These are phyloP conservation scores for Rehmannia glutinosa DNA, from an alignment of 257 asterid genomes.

Conservation along the genomic window DNA sequence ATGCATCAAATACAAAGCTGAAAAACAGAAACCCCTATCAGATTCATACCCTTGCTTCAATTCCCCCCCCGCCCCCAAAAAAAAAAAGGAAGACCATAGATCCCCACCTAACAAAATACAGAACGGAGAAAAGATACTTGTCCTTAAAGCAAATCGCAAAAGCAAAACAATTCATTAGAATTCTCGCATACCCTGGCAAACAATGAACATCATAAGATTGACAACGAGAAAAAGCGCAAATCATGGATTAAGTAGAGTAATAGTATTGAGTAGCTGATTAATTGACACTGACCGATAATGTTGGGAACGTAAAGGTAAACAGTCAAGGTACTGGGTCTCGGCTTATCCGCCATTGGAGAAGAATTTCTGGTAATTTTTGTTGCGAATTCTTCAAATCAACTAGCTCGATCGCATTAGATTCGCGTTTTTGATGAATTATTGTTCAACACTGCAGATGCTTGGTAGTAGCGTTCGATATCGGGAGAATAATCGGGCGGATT, in stretches of 20 bases:
- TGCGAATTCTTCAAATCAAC: slow-evolving; percentile 20
- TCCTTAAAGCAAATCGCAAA: slow-evolving; percentile 86
- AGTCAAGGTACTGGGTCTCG: slow-evolving; percentile 47
- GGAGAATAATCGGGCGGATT: slow-evolving; percentile 17
- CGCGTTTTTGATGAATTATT: slow-evolving; percentile 13
- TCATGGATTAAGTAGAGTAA: slow-evolving; percentile 4
- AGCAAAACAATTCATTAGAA: slow-evolving; percentile 79
- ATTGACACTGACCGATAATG: slow-evolving; percentile 54
- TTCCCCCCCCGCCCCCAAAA: no score
- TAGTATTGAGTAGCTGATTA: neutral
- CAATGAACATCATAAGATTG: slow-evolving; percentile 3
- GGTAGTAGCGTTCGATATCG: neutral
- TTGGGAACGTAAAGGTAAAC: slow-evolving; percentile 94
- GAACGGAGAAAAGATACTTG: slow-evolving; percentile 73
- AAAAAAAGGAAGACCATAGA: neutral
- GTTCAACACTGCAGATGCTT: neutral
- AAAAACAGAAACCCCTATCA: slow-evolving; percentile 9
- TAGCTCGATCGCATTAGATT: slow-evolving; percentile 18
- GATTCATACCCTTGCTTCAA: slow-evolving; percentile 18
- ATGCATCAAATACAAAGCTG: slow-evolving; percentile 95
- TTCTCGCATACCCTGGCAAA: slow-evolving; percentile 65
- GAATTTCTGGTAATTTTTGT: neutral
- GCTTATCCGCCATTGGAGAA: slow-evolving; percentile 49
- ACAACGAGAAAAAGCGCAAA: neutral
- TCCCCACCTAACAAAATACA: slow-evolving; percentile 74